Evolutionary conservation across 2,329 filamentous ascomycete species (phyloP).

Genomic region (Arthrinium puccinioides): DNA sequence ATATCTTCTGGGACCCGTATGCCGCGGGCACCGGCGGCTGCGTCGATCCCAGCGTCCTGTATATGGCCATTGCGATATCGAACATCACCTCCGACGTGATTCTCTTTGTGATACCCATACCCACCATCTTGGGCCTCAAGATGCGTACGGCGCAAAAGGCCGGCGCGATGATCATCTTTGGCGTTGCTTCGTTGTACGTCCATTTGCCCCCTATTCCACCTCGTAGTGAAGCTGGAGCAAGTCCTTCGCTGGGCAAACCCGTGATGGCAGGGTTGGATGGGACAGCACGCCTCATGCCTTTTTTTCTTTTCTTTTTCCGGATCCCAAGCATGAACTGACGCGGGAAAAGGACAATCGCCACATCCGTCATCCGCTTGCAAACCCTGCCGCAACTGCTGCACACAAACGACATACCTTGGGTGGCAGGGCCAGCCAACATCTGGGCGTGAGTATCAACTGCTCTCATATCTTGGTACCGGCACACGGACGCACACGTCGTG

Average conservation of each 20-base stretch:
- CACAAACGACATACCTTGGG: constrained; percentile 9
- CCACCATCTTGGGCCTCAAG: constrained; percentile 31
- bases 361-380: constrained; percentile 5
- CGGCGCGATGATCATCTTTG: constrained; percentile 31
- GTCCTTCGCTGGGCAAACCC: no score
- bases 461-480: no score
- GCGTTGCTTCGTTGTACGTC: constrained; percentile 32
- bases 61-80: constrained; percentile 21
- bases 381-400: constrained; percentile 7
- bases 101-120: constrained; percentile 34
- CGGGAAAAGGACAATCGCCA: constrained; percentile 7
- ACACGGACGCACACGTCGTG: background rate
- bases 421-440: constrained; percentile 7
- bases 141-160: constrained; percentile 36
- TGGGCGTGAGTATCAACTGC: constrained; percentile 12
- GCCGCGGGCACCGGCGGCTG: constrained; percentile 4
- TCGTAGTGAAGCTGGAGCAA: no score
- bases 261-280: no score
- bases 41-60: constrained; percentile 5
- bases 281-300: no score
- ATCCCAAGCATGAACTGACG: no score
- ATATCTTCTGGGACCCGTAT: constrained; percentile 12
- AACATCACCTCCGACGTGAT: constrained; percentile 38
- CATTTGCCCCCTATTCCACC: background rate
- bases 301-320: no score